phyloP scores from a whole-genome alignment of 2,329 filamentous ascomycete species.

The Cephalotrichum gorgonifer region DNA sequence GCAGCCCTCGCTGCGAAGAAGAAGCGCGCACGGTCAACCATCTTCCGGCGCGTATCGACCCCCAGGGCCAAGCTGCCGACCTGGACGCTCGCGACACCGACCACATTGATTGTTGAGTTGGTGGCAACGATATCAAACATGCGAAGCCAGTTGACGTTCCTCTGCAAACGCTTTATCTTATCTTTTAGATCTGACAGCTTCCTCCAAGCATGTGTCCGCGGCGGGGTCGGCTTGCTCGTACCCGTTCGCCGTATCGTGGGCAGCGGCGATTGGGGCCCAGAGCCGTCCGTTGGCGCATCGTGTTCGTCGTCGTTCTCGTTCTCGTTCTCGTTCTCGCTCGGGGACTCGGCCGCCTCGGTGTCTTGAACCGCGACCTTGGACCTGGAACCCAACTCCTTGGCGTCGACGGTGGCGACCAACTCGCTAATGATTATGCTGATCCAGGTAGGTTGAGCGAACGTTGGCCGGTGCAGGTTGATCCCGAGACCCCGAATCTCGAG shows the following conservation, averaged over 20 bases:
- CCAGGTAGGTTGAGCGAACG: conserved; percentile 96
- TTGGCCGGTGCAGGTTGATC: conserved; percentile 81
- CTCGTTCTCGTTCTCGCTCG: conserved; percentile 15
- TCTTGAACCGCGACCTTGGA: conserved; percentile 24
- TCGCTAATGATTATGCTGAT: conserved; percentile 83
- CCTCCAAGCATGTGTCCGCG: conserved; percentile 69
- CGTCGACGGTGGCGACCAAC: conserved; percentile 72
- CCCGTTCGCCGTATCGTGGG: conserved; percentile 14
- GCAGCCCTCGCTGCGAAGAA: conserved; percentile 69
- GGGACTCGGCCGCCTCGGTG: conserved; percentile 16
- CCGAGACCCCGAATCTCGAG: conserved; percentile 86
- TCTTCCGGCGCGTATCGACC: conserved; percentile 84
- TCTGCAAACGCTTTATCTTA: conserved; percentile 73
- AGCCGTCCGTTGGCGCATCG: conserved; percentile 6
- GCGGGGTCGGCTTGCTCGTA: conserved; percentile 15
- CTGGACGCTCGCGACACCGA: conserved; percentile 75
- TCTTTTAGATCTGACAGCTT: conserved; percentile 72
- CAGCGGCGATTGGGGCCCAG: conserved; percentile 6
- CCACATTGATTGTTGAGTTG: conserved; percentile 65
- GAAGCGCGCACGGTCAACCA: conserved; percentile 79
- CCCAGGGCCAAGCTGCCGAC: conserved; percentile 75
- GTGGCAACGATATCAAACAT: conserved; percentile 82
- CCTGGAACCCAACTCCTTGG: conserved; percentile 48
- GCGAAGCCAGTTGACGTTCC: conserved; percentile 78
- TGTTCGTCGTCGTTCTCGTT: conserved; percentile 17